These are phyloP conservation scores for Cutaneotrichosporon cutaneum DNA, from an alignment of 1,284 basidiomycete genomes.

Conservation along the genomic window DNA sequence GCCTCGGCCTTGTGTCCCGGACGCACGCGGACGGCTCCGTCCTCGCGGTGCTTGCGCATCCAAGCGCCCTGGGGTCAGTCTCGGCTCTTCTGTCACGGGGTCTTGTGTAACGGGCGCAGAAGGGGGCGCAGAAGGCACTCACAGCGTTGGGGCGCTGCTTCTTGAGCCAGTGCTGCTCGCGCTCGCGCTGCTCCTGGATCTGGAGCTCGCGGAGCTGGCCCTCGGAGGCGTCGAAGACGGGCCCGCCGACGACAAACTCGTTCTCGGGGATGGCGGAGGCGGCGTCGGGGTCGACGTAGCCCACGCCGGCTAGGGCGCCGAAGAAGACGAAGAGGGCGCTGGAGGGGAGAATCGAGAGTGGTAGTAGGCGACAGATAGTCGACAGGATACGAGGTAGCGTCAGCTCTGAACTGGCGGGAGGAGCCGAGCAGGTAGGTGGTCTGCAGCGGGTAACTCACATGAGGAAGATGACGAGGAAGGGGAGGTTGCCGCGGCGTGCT, in stretches of 20 bases:
- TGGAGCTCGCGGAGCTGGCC: conserved; percentile 30
- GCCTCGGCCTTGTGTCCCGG: not conserved
- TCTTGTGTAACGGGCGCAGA: not conserved
- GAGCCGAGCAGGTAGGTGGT: not conserved
- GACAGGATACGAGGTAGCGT: not conserved
- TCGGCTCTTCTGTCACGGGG: not conserved
- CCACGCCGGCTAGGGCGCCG: conserved; percentile 49
- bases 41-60: conserved; percentile 47
- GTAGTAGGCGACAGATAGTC: not conserved
- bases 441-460: conserved; percentile 29
- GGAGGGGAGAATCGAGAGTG: not conserved
- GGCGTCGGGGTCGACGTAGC: conserved; percentile 45
- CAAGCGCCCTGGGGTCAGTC: conserved; percentile 42
- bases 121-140: conserved; percentile 27
- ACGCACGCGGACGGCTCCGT: conserved; percentile 29
- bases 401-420: not conserved
- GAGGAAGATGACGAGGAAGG: conserved; percentile 41
- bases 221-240: conserved; percentile 37
- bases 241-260: conserved; percentile 36
- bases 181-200: conserved; percentile 39
- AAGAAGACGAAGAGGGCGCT: conserved; percentile 52
- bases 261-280: conserved; percentile 9
- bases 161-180: conserved; percentile 45
- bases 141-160: conserved; percentile 52
- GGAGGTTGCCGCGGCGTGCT: conserved; percentile 37